Evolutionary conservation across 75 land plant species (phyloP).

Genomic region (Pinus albicaulis): DNA sequence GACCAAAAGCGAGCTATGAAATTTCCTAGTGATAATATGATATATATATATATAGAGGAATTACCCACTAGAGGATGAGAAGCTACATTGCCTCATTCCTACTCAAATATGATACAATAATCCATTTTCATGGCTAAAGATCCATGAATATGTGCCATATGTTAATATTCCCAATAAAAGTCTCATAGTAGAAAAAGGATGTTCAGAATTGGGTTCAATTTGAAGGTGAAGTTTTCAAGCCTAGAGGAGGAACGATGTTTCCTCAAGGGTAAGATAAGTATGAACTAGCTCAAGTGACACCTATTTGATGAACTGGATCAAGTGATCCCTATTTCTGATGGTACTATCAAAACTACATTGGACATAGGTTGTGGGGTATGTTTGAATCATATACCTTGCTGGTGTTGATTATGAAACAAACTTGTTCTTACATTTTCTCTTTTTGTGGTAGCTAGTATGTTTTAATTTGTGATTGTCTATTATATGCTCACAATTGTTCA

Average conservation of each 20-base stretch:
- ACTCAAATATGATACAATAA: constrained; percentile 90
- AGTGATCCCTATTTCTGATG: constrained; percentile 85
- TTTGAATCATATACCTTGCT: background rate
- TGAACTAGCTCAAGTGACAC: too few species aligned
- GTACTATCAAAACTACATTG: constrained; percentile 80
- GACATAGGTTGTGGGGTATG: constrained; percentile 99
- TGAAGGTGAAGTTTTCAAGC: constrained; percentile 87
- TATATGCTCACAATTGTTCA: background rate
- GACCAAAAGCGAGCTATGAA: constrained; percentile 82
- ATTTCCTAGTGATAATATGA: constrained; percentile 72
- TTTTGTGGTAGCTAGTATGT: background rate
- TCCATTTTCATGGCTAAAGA: constrained; percentile 92
- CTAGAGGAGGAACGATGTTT: constrained; percentile 96
- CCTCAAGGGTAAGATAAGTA: constrained; percentile 87
- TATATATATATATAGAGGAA: constrained; percentile 82
- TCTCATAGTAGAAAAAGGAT: constrained; percentile 84
- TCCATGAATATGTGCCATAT: constrained; percentile 86
- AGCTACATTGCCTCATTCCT: constrained; percentile 79
- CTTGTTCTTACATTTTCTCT: background rate
- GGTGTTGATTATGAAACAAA: constrained; percentile 13
- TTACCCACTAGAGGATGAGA: constrained; percentile 73
- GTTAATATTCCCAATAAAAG: constrained; percentile 97
- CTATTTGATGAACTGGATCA: constrained; percentile 75
- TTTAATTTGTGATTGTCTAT: too few species aligned
- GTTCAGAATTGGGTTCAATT: constrained; percentile 95